A percentile compares a stretch with the other conserved stretches of the same genome.
phyloP scores from a whole-genome alignment of 495 filamentous ascomycete species.

The Beverwykella pulmonaria region DNA sequence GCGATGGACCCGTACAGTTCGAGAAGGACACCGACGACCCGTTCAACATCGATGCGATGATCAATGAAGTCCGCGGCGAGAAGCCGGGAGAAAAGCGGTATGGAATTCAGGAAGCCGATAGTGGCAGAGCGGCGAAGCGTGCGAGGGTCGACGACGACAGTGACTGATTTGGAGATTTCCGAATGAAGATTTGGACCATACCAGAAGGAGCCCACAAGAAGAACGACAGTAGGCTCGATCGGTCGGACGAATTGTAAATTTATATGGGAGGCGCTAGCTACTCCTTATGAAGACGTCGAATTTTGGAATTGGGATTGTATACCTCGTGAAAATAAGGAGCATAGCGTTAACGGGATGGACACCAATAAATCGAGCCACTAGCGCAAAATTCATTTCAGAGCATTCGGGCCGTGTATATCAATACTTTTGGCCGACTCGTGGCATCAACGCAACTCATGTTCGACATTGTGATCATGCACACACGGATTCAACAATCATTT shows the following conservation, averaged over 20 bases:
- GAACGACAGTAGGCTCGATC: no score
- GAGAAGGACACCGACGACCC: slow-evolving; percentile 88
- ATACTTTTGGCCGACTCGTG: no score
- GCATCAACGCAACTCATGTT: no score
- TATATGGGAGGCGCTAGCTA: no score
- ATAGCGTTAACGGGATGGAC: neutral
- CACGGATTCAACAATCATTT: no score
- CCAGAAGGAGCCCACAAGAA: neutral
- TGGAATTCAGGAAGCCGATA: slow-evolving; percentile 75
- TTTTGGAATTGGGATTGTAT: neutral
- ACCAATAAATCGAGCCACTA: neutral
- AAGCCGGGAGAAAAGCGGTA: slow-evolving; percentile 71
- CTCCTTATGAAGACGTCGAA: neutral
- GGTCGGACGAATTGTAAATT: neutral
- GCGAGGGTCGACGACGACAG: slow-evolving; percentile 79
- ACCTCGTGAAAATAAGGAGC: neutral
- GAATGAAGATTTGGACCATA: neutral
- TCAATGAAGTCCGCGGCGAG: slow-evolving; percentile 70
- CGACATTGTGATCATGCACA: no score
- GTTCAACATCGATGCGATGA: slow-evolving; percentile 91
- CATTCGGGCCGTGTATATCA: no score
- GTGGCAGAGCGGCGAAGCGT: slow-evolving; percentile 70
- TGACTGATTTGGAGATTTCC: slow-evolving; percentile 19
- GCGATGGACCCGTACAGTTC: slow-evolving; percentile 95
- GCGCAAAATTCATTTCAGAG: neutral